Percentiles rank a stretch among this genome's conserved stretches.
phyloP scores from a whole-genome alignment of 2,329 filamentous ascomycete species.

The Epichloe baconii region DNA sequence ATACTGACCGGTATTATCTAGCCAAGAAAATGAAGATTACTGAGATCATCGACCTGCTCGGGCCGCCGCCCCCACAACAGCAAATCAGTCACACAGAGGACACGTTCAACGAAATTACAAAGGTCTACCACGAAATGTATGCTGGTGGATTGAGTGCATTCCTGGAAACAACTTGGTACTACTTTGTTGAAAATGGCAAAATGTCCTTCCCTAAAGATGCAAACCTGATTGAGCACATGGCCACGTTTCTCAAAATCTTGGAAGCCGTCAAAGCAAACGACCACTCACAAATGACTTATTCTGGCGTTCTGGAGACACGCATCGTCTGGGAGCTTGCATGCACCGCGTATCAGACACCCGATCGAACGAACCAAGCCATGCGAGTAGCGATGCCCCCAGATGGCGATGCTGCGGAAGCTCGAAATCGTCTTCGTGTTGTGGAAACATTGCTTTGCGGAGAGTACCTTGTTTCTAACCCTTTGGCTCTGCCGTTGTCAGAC shows the following conservation, averaged over 20 bases:
- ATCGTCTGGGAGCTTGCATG: slow-evolving; percentile 48
- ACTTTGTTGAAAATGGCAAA: slow-evolving; percentile 30
- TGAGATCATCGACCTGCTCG: slow-evolving; percentile 54
- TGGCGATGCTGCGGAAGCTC: slow-evolving; percentile 49
- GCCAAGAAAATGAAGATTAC: slow-evolving; percentile 52
- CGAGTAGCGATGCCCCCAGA: slow-evolving; percentile 30
- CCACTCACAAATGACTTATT: slow-evolving; percentile 37
- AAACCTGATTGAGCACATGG: slow-evolving; percentile 52
- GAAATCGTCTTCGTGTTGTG: slow-evolving; percentile 60
- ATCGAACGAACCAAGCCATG: slow-evolving; percentile 21
- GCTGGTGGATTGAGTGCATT: slow-evolving; percentile 60
- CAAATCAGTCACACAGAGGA: slow-evolving; percentile 37
- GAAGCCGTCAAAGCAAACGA: slow-evolving; percentile 35
- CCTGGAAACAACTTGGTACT: slow-evolving; percentile 78
- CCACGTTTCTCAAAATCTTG: slow-evolving; percentile 47
- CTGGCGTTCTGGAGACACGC: slow-evolving; percentile 41
- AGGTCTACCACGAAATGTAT: slow-evolving; percentile 64
- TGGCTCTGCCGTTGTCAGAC: slow-evolving; percentile 35
- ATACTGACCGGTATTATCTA: slow-evolving; percentile 10
- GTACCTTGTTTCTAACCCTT: slow-evolving; percentile 44
- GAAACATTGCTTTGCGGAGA: slow-evolving; percentile 66
- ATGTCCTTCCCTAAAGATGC: slow-evolving; percentile 38
- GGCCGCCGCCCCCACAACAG: slow-evolving; percentile 43
- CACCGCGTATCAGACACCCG: slow-evolving; percentile 29
- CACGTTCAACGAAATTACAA: slow-evolving; percentile 52